Percentiles rank a stretch among this genome's conserved stretches.
These are phyloP conservation scores for Exophiala bonariae DNA, from an alignment of 2,329 filamentous ascomycete species.

Conservation along the genomic window DNA sequence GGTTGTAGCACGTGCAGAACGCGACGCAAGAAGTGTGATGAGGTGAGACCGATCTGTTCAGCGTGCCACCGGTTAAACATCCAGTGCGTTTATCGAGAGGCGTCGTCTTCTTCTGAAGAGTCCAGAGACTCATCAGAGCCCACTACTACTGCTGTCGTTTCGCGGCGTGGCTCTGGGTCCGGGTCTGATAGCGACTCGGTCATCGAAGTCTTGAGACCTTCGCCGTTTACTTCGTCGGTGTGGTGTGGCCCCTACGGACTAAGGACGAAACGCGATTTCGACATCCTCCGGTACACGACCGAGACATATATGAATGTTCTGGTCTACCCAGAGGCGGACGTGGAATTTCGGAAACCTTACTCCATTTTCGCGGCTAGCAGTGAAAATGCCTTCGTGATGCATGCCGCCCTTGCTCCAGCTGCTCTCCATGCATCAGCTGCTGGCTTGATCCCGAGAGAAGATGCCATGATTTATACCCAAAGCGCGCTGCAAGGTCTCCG, in stretches of 20 bases:
- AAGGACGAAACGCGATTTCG: conserved; percentile 20
- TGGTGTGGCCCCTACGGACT: conserved; percentile 8
- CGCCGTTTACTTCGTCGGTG: conserved; percentile 2
- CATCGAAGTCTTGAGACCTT: background rate
- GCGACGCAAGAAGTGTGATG: conserved; percentile 30
- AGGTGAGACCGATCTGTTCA: conserved; percentile 33
- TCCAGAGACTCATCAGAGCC: background rate
- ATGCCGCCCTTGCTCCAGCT: conserved; percentile 20
- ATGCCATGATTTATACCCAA: conserved; percentile 22
- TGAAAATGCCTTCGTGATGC: conserved; percentile 21
- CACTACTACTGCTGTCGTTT: background rate
- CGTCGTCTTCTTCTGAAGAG: background rate
- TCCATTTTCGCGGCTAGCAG: conserved; percentile 16
- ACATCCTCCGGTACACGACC: conserved; percentile 20
- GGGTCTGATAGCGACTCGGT: background rate
- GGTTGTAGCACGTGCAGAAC: conserved; percentile 19
- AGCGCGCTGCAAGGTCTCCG: conserved; percentile 19
- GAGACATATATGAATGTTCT: conserved; percentile 16
- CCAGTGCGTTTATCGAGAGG: conserved; percentile 30
- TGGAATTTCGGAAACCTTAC: conserved; percentile 16
- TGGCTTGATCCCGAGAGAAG: conserved; percentile 19
- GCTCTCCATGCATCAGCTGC: conserved; percentile 21
- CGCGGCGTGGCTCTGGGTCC: background rate
- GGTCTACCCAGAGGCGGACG: conserved; percentile 15
- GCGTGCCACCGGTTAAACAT: conserved; percentile 15